Percentiles rank a stretch among this genome's conserved stretches.
Conservation (phyloP, 768 basidiomycete species). For the Lentinula guzmanii region DNA sequence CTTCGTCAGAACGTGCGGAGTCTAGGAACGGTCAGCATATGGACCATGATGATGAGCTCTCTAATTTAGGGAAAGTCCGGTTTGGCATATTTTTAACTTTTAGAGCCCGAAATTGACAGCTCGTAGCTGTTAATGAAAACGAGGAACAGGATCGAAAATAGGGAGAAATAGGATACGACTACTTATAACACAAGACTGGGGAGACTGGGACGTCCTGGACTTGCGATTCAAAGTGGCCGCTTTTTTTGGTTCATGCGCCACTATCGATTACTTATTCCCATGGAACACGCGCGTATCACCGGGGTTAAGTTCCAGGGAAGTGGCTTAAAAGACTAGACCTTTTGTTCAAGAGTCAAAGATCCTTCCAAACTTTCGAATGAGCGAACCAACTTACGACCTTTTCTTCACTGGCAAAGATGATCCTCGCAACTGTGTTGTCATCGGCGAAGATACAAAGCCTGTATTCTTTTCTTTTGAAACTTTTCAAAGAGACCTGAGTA, state of each 20-base stretch:
- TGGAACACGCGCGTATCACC: conserved; percentile 47
- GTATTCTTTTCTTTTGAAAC: conserved; percentile 69
- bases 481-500: conserved; percentile 34
- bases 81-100: conserved; percentile 4
- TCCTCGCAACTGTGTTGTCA: conserved; percentile 62
- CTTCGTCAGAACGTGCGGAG: conserved; percentile 2
- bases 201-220: neutral
- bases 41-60: neutral
- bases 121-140: neutral
- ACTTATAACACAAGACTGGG: neutral
- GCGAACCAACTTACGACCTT: conserved; percentile 39
- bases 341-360: conserved; percentile 5
- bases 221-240: neutral
- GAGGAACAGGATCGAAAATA: neutral
- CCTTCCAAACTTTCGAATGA: conserved; percentile 15
- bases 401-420: conserved; percentile 69
- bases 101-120: neutral
- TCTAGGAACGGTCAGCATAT: conserved; percentile 5
- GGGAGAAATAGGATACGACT: neutral
- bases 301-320: conserved; percentile 36
- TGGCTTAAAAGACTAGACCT: conserved; percentile 29
- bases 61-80: neutral
- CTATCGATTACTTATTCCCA: conserved; percentile 48
- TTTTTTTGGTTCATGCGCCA: conserved; percentile 39
- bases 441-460: conserved; percentile 54